These are phyloP conservation scores for Candida sanyaensis DNA, from an alignment of 1,139 yeast species.

Conservation along the genomic window DNA sequence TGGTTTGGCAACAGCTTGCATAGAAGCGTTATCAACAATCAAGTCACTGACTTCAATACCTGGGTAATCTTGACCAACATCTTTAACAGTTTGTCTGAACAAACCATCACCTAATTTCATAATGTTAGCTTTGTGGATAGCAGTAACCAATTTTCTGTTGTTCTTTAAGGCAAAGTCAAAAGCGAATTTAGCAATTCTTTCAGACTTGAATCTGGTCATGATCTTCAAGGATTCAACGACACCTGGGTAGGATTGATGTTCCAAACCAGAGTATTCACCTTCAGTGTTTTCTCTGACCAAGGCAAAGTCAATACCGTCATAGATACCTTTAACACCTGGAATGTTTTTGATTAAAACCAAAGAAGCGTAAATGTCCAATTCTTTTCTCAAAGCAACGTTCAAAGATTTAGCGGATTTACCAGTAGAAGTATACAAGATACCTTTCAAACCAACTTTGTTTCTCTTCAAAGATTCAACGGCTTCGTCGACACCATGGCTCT, in stretches of 20 bases:
- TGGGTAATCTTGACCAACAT: constrained; percentile 88
- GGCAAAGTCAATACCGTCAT: constrained; percentile 87
- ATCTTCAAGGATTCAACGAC: constrained; percentile 96
- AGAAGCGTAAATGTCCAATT: constrained; percentile 93
- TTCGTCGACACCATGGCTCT: constrained; percentile 61
- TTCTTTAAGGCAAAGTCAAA: constrained; percentile 93
- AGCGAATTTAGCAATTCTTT: constrained; percentile 96
- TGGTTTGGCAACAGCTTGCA: constrained; percentile 98
- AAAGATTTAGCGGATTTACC: constrained; percentile 62
- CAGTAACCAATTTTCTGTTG: constrained; percentile 90
- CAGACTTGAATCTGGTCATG: constrained; percentile 92
- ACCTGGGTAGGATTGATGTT: constrained; percentile 97
- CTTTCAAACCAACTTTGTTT: constrained; percentile 96
- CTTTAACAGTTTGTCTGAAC: constrained; percentile 91
- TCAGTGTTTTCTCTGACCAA: constrained; percentile 96
- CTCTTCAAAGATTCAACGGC: constrained; percentile 92
- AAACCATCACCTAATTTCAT: constrained; percentile 99
- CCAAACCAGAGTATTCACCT: constrained; percentile 98
- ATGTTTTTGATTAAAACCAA: constrained; percentile 90
- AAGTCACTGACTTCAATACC: constrained; percentile 83
- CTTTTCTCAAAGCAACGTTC: constrained; percentile 96
- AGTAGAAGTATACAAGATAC: constrained; percentile 90
- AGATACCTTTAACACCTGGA: constrained; percentile 91
- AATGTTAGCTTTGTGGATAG: constrained; percentile 98
- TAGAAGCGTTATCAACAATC: constrained; percentile 98